Evolutionary conservation across 176 grass and related monocot species (phyloP), one percentile per base, ranked within the genome.

Genomic region (Oryza nivara): DNA sequence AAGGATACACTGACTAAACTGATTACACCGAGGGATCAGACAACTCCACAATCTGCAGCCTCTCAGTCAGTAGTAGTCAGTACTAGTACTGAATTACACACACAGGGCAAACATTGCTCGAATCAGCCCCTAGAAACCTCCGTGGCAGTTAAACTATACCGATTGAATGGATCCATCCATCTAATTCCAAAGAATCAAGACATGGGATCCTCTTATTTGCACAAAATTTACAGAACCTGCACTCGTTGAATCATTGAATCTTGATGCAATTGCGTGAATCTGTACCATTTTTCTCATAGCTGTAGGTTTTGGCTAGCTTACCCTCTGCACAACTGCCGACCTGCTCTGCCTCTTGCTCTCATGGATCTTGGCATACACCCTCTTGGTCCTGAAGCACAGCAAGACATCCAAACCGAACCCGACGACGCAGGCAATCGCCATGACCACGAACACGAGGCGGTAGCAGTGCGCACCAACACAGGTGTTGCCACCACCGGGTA

Each of bases 391-490:
- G 70, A 89, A 70, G 17, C 88, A 80, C 26, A 99, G 90, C 19
- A 99, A 40, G 7, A 94, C 65, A 67, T 99, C 96, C 72, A 99
- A 88, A 52, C 73, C 91, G 17, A 96, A 96, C 0, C 93, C 96
- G 2, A 96, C 61, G 47, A 95, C 41, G 71, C 93, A 94, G 0
- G 89, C 91, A 9, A 92, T 12, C 3, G 96, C 89, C 96, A 99
- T 96, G 75, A 96, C 47, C 9, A 88, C 74, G 70, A 99, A 94
- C 25, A 99, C 91, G 64, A 93, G 90, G 35, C 96, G 84, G 86
- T 96, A 99, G 79, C 96, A 99, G 67, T 99, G 93, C 6, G 96
- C 86, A 3, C 96, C 96, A 22, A 92, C 78, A 67, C 96, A 99
- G 73, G 88, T 94, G 91, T 99, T 99, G 49, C 89, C 93, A 3